Evolutionary conservation across 176 grass and related monocot species (phyloP), one percentile per base, ranked within the genome.

Genomic region (Carex kokanica): DNA sequence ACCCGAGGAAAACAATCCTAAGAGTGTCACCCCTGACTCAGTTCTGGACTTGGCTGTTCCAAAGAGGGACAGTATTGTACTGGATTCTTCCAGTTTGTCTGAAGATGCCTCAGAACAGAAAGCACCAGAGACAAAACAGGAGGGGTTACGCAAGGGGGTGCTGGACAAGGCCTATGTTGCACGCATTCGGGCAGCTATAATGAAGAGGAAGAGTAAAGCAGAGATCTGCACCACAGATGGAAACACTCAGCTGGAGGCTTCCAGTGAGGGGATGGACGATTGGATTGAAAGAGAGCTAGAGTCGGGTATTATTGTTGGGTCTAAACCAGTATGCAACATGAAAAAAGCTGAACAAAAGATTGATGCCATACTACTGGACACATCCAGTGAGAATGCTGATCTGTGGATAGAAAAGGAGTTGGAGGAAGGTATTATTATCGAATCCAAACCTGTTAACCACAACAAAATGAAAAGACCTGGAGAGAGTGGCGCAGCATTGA

Each of bases 241-340:
- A 24, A 47, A 60, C 1, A 38, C 24, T 24, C 17, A 66, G 67
- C 7, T 64, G 80, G 40, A 82, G 15, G 61, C 8, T 24, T 82
- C 34, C 36, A 66, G 61, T 52, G 80, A 34, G 20, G 59, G 24
- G 85, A 81, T 86, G 80, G 83, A 88, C 32, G 86, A 88, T 27
- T 93, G 86, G 88, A 93, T 93, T 54, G 85, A 90, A 85, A 93
- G 85, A 60, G 88, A 93, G 49, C 85, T 90, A 2, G 91, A 90
- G 83, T 88, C 83, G 41, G 86, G 91, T 56, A 90, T 93, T 74
- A 88, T 93, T 16, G 32, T 88, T 54, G 83, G 62, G 40, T 21
- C 64, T 63, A 79, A 84, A 36, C 74, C 86, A 82, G 38, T 60
- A 74, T 25, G 12, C 20, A 86, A 86, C 64, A 93, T 85, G 63